These are phyloP conservation scores for Raphanus hybrid DNA, from an alignment of 441 rosid genomes.

Conservation along the genomic window DNA sequence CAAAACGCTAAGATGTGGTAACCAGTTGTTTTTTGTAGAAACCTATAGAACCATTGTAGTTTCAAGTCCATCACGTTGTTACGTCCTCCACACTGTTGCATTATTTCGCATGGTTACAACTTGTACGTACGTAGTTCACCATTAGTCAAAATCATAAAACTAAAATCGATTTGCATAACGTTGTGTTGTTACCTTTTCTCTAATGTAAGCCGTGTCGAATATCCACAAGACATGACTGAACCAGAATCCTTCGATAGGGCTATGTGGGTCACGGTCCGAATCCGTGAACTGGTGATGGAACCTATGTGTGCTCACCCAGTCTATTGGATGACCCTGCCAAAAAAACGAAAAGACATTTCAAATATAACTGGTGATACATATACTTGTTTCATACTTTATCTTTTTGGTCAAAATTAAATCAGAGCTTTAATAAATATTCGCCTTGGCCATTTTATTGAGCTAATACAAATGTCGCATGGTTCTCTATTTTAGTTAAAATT, in stretches of 20 bases:
- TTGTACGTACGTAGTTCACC: not conserved
- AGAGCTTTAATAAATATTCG: no score
- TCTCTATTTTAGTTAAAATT: not conserved
- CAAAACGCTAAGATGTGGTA: constrained; percentile 67
- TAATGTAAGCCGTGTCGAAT: constrained; percentile 53
- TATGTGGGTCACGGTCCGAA: constrained; percentile 89
- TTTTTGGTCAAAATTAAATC: no score
- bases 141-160: not conserved
- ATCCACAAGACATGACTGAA: constrained; percentile 85
- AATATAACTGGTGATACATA: not conserved
- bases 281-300: constrained; percentile 87
- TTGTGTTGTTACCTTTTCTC: constrained; percentile 51
- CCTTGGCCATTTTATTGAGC: no score
- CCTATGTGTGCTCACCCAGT: constrained; percentile 93
- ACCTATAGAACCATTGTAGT: constrained; percentile 76
- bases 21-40: constrained; percentile 57
- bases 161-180: not conserved
- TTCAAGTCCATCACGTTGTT: constrained; percentile 81
- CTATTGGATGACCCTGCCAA: constrained; percentile 80
- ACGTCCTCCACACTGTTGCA: constrained; percentile 66
- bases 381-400: no score
- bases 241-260: constrained; percentile 94
- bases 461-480: no score
- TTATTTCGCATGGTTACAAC: constrained; percentile 20
- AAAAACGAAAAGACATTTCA: not conserved